Evolutionary conservation across 768 basidiomycete species (phyloP), one percentile per base, ranked within the genome.

Genomic region (Erythrobasidium yunnanense): DNA sequence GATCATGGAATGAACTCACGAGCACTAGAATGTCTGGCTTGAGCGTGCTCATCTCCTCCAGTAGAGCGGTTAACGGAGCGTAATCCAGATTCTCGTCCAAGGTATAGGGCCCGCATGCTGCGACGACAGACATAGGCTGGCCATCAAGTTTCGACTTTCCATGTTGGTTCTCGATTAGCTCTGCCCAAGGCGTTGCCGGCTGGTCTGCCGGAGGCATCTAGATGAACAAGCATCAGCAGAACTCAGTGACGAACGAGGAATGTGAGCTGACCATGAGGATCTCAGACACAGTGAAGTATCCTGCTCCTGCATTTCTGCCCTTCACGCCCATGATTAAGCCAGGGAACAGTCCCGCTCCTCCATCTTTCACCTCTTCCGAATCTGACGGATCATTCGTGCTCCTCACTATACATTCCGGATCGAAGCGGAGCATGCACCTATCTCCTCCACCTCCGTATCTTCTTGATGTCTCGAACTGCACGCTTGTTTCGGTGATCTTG

Each of bases 291-390:
- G 83, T 79, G 73, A 96, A 97, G 78, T 84, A 84, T 1, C 84
- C 87, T 4, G 88, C 91, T 1, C 90, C 88, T 0, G 91, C 90
- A 75, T 97, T 97, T 74, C 82, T 83, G 0, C 95, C 95, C 68
- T 84, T 87, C 32, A 96, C 73, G 0, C 86, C 90, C 1, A 86
- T 86, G 55, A 97, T 83, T 29, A 85, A 85, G 2, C 95, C 95
- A 3, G 91, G 90, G 73, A 92, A 97, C 45, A 97, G 74, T 0
- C 87, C 85, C 8, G 85, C 76, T 0, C 84, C 83, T 17, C 81
- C 82, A 8, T 82, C 78, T 42, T 42, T 42, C 11, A 42, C 38
- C 11, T 87, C 87, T 62, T 80, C 25, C 2, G 60, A 49, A 3
- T 30, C 32, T 6, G 18, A 22, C 32, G 60, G 60, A 25, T 63